Evolutionary conservation across 2,329 filamentous ascomycete species (phyloP), one percentile per base, ranked within the genome.

Genomic region (Akanthomyces lecanii): DNA sequence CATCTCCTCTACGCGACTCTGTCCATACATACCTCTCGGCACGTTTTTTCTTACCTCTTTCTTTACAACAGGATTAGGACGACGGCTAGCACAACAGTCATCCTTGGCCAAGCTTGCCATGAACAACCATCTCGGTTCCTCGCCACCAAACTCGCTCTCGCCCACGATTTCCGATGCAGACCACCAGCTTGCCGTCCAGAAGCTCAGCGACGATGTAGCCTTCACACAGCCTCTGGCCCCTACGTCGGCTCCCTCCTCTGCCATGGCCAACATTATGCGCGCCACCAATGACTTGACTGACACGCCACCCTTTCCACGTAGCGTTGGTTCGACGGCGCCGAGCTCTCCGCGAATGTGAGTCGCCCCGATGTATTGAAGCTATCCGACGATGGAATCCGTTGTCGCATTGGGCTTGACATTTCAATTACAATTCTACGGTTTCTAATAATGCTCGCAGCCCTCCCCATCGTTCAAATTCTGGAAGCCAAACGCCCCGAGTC

Each of bases 401-500:
- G 56, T 60, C 56, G 47, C 56, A 60, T 60, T 16, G 7, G 21
- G 1, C 33, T 42, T 30, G 33, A 11, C 21, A 18, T 28, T 8
- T 28, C 21, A 44, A 21, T 16, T 21, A 18, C 11, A 36, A 14
- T 30, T 62, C 10, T 40, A 3, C 42, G 8, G 16, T 10, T 42
- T 44, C 63, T 57, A 62, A 65, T 57, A 42, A 30, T 64, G 38
- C 38, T 65, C 65, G 72, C 69, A 91, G 89, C 69, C 85, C 84
- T 56, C 87, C 89, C 1, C 75, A 88, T 65, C 81, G 89, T 71
- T 88, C 90, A 71, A 90, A 89, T 70, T 95, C 91, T 12, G 89
- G 89, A 64, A 83, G 82, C 57, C 87, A 88, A 30, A 96, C 93
- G 6, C 92, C 93, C 33, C 84, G 90, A 67, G 84, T 92, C 55